phyloP scores from a whole-genome alignment of 345 rosid genomes.

The Abelmoschus esculentus region DNA sequence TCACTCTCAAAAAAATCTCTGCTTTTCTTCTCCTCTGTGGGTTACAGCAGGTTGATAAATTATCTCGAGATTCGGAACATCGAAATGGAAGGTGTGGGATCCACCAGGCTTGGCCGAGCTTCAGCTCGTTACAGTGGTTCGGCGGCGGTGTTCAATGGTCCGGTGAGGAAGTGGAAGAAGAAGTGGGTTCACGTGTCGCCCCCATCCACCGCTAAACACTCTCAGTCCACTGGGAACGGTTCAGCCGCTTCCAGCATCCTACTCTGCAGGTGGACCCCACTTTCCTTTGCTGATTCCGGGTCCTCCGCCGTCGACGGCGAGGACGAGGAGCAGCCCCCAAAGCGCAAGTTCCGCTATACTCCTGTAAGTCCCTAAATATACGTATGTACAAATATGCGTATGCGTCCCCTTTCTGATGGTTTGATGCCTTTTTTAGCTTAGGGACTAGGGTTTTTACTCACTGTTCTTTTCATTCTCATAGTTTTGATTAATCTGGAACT shows the following conservation, averaged over 20 bases:
- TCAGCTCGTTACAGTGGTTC: constrained; percentile 80
- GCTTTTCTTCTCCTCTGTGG: no score
- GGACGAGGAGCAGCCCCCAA: constrained; percentile 52
- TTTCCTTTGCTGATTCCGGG: constrained; percentile 30
- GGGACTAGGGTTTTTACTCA: neutral
- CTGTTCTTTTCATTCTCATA: neutral
- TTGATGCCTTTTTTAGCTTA: neutral
- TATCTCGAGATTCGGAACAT: neutral
- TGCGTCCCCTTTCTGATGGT: neutral
- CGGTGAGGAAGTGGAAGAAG: constrained; percentile 95
- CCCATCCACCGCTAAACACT: constrained; percentile 29
- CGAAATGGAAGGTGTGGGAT: constrained; percentile 80
- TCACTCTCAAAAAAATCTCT: neutral
- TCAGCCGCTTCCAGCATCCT: constrained; percentile 43
- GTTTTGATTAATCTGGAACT: neutral
- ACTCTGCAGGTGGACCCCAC: constrained; percentile 94
- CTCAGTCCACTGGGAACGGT: constrained; percentile 29
- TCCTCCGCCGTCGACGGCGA: constrained; percentile 27
- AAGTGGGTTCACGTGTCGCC: constrained; percentile 89
- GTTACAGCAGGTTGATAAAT: neutral
- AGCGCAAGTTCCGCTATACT: constrained; percentile 74
- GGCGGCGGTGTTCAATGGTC: constrained; percentile 73
- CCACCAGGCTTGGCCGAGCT: constrained; percentile 64
- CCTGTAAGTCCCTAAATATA: constrained; percentile 42
- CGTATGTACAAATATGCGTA: neutral